Evolutionary conservation across 2,329 filamentous ascomycete species (phyloP), one percentile per base, ranked within the genome.

Genomic region (Pochonia chlamydosporia): DNA sequence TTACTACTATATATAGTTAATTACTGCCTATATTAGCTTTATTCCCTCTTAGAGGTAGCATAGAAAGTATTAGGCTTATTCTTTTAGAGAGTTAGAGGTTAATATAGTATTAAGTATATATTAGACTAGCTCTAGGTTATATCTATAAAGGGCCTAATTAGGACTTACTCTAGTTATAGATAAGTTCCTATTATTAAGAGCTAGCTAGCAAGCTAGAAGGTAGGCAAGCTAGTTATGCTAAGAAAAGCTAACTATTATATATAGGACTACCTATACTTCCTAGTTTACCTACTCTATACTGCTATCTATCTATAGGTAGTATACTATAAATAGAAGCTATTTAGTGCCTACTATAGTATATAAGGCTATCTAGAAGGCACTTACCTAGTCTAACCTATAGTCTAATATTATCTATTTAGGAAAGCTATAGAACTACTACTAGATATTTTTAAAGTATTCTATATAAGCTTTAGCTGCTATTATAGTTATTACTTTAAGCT

Each of bases 381-480:
- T 36, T 24, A 41, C 8, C 18, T 43, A 48, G 31, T 43, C 24
- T 31, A 31, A 31, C 14, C 14, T 14, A 9, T 31, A 31, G 28
- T 31, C 14, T 39, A 39, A 39, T 8, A 46, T 40, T 24, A 46
- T 46, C 18, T 46, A 46, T 11, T 9, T 5, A 25, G 18, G 33
- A 36, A 46, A 46, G 4, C 20, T 46, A 46, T 46, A 46, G 18
- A 46, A 46, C 21, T 40, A 24, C 14, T 39, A 46, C 28, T 46
- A 46, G 24, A 8, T 8, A 24, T 23, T 11, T 25, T 16, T 23
- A 39, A 46, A 46, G 18, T 40, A 46, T 24, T 37, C n/a, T 39
- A 40, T 40, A 40, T 40, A 46, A 13, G 16, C n/a, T 33, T 46
- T 40, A 24, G 18, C 33, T 40, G 4, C 28, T 46, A 46, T 46